Conservation (phyloP, 257 asterid species). For the Verbena officinalis region DNA sequence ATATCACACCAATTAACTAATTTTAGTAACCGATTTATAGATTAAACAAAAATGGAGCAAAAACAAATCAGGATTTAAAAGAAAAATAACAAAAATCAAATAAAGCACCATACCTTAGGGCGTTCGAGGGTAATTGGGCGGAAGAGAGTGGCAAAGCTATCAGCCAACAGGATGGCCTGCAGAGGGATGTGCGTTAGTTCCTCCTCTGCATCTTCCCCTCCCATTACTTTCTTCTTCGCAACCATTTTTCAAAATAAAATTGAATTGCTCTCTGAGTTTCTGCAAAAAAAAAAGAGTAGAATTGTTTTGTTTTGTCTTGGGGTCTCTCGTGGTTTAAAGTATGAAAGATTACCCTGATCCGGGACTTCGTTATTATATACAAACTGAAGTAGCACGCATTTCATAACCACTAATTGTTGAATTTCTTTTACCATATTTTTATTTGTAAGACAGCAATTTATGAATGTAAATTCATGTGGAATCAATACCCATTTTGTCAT, state of each 20-base stretch:
- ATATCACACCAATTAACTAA: neutral
- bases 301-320: too few species aligned
- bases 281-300: too few species aligned
- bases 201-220: slow-evolving; percentile 68
- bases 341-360: too few species aligned
- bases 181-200: slow-evolving; percentile 73
- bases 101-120: slow-evolving; percentile 61
- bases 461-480: too few species aligned
- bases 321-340: too few species aligned
- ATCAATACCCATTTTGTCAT: too few species aligned
- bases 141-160: slow-evolving; percentile 92
- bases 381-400: too few species aligned
- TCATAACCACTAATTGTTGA: too few species aligned
- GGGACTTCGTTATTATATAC: too few species aligned
- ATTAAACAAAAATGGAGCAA: neutral
- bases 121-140: slow-evolving; percentile 97
- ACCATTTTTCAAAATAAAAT: slow-evolving; percentile 45
- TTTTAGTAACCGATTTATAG: neutral
- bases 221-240: slow-evolving; percentile 65
- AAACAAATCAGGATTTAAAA: neutral
- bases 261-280: too few species aligned
- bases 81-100: neutral
- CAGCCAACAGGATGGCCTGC: slow-evolving; percentile 91
- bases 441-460: too few species aligned
- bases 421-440: too few species aligned